Base-by-base conservation (phyloP, 23 red algal genomes). In the Gracilaria caudata region DNA sequence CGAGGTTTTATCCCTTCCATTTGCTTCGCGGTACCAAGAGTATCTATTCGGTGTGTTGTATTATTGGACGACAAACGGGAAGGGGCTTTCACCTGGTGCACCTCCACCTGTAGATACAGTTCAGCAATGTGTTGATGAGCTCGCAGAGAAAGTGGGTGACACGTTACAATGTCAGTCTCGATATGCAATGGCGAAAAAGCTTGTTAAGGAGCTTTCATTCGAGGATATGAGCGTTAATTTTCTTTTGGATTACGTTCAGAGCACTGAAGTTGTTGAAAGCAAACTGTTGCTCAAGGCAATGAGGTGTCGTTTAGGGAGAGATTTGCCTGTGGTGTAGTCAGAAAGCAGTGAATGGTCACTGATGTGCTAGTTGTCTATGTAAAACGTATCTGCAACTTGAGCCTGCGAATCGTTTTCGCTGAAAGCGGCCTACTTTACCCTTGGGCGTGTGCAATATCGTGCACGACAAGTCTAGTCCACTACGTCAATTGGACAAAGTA, bases 121-220 rank as follows among this genome's bases (percentile, higher is more conserved):
- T 56, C 53, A 56, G 53, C 12, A n/a, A n/a, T 56, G 53, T 56
- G 53, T 56, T 17, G 53, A 56, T 56, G 53, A 56, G 53, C 53
- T 56, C 19, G 53, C 53, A 17, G 53, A 17, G 12, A n/a, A 21
- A 21, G 53, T 56, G 12, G 53, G 53, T n/a, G 53, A 56, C 53
- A 56, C 53, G 21, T 17, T 56, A n/a, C 53, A 56, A 20, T 56
- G 2, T 20, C 53, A 56, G 53, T 56, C 53, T 56, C 53, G 53
- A 56, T 56, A 56, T n/a, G 53, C 53, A 21, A 17, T 17, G 4
- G 53, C 53, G 8, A 56, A 2, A n/a, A 17, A 56, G 53, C 12
- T 56, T 56, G 53, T n/a, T 16, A 56, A 56, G 16, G 21, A n/a
- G 53, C 53, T 56, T 56, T 7, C 53, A 17, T 21, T 56, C 3